A percentile compares a stretch with the other conserved stretches of the same genome.
These are phyloP conservation scores for Globisporangium middletonii DNA, from an alignment of 352 stramenopile species.

Conservation along the genomic window DNA sequence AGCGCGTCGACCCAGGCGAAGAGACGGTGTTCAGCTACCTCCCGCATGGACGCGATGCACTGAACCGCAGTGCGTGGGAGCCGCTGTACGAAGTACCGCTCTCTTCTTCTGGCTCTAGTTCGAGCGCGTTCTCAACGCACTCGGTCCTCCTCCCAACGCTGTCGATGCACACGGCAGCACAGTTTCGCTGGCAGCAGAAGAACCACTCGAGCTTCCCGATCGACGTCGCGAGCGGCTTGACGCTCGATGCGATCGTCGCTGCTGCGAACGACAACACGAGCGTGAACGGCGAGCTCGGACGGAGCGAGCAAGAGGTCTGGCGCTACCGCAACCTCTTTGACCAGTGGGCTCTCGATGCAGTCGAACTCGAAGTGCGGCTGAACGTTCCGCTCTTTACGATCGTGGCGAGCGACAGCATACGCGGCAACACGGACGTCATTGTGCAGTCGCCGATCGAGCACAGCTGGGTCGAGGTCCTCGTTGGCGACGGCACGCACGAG, in stretches of 20 bases:
- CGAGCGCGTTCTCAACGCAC: conserved; percentile 13
- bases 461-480: conserved; percentile 38
- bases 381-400: conserved; percentile 29
- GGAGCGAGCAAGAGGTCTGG: conserved; percentile 42
- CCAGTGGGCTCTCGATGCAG: conserved; percentile 63
- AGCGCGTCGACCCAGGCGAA: conserved; percentile 36
- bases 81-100: conserved; percentile 29
- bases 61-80: conserved; percentile 44
- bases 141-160: conserved; percentile 28
- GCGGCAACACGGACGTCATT: conserved; percentile 18
- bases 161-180: conserved; percentile 36
- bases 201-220: conserved; percentile 65
- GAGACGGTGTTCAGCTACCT: conserved; percentile 52
- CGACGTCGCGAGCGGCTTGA: conserved; percentile 23
- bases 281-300: conserved; percentile 25
- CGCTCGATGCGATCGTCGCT: conserved; percentile 16
- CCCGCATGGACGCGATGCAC: conserved; percentile 17
- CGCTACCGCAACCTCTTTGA: conserved; percentile 68
- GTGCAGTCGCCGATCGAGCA: conserved; percentile 33
- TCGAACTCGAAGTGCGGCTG: conserved; percentile 49
- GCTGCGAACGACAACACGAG: conserved; percentile 41
- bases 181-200: conserved; percentile 65
- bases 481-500: conserved; percentile 51
- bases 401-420: conserved; percentile 7
- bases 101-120: neutral